Base-by-base conservation (phyloP, 331 rosid genomes). In the Quercus lobata region DNA sequence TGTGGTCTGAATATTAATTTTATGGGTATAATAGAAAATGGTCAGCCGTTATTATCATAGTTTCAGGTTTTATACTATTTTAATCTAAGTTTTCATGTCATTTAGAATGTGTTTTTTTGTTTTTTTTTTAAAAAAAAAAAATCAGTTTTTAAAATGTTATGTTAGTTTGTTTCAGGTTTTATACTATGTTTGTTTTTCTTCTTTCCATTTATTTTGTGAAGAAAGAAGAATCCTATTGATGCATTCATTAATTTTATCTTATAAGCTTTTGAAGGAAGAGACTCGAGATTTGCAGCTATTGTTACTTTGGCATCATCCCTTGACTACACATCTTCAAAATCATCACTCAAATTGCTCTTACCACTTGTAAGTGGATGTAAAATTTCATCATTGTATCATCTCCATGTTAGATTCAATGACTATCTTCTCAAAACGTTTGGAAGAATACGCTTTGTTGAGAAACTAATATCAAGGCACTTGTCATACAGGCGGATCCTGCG, bases 401-500 rank as follows among this genome's bases (percentile, higher is more conserved):
- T 63, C 19, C 79, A 21, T 9, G 52, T 78, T 71, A 76, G 46
- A 5, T 83, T 55, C 60, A 79, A 73, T 75, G 52, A 71, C 57
- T 76, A 63, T 78, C 78, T 65, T 75, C 69, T 68, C 32, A 16
- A n/a, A 68, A 34, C 3, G 14, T 53, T 54, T 32, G 22, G 22
- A 4, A 21, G 49, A 76, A 76, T 57, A 53, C 35, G 37, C 60
- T 73, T 35, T 83, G 80, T 22, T 30, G 21, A 35, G 66, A 77
- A 65, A 60, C 75, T 92, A 61, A 90, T 74, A 32, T 74, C 34
- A 17, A 76, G 72, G 68, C 75, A 70, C 57, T 78, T 95, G 71
- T 69, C 81, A 16, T 81, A 85, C 93, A 96, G 99, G 99, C 98
- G 49, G 99, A 96, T 83, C 99, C 99, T 16, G 99, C 99, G 16